Evolutionary conservation across 768 basidiomycete genomes (phyloP), one percentile per base, ranked within the genome.

Genomic region (Dentipellis fragilis): DNA sequence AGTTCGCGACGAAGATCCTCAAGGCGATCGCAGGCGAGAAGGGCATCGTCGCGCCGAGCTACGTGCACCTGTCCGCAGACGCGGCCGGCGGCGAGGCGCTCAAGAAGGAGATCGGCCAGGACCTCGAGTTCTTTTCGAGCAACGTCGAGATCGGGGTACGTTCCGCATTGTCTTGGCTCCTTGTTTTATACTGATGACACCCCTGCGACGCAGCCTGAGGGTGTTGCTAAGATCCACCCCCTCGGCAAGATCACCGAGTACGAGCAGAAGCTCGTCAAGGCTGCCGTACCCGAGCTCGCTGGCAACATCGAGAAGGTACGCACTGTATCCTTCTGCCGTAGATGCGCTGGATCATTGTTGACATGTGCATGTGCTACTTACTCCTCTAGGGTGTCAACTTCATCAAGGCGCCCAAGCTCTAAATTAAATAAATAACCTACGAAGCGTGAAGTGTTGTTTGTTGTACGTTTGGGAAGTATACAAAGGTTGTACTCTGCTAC

Each of bases 61-160:
- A 85, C 64, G 88, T 99, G 64, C 78, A 87, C 73, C 83, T 86
- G 63, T 71, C 71, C 54, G 84, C 89, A 40, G 89, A 92, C 67
- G 70, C 76, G 58, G 72, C 71, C 59, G 90, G 90, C 37, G 84
- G 80, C 38, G 78, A 80, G n/a, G 81, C 75, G n/a, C 73, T 97
- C 64, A 79, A 78, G 69, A 80, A 80, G 71, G 89, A 91, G 68
- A 79, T 97, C 56, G 89, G 85, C 12, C 66, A 74, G 58, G 79
- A 85, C 11, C 68, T 95, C 39, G 85, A 86, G 49, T 98, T 83
- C 79, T 98, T 99, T 79, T 90, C 92, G 19, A 81, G 85, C 37
- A 85, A 80, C 50, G 80, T 99, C 57, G 85, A 92, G 72, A 85
- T 99, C 56, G 93, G 94, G 57, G 91, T 93, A 73, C 66, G 34